A percentile compares a stretch with the other conserved stretches of the same genome.
phyloP scores from a whole-genome alignment of 129 eudicot genomes.

The Silybum marianum region DNA sequence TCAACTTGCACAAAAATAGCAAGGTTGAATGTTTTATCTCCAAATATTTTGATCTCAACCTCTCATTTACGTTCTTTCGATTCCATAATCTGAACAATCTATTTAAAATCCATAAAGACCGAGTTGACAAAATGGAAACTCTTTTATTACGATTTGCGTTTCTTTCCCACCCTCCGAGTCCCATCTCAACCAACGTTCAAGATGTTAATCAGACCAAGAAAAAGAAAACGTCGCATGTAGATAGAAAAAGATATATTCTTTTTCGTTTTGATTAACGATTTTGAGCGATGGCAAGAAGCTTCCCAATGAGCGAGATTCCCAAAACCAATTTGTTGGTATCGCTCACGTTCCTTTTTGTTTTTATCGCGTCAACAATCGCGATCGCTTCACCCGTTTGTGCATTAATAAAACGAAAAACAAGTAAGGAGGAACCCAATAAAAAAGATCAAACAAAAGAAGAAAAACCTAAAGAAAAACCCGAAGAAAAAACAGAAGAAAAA shows the following conservation, averaged over 20 bases:
- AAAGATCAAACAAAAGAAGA: not conserved
- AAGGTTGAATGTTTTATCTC: not conserved
- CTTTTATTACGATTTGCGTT: not conserved
- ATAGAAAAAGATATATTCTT: not conserved
- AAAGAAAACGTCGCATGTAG: not conserved
- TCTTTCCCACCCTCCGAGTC: not conserved
- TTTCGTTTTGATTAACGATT: not conserved
- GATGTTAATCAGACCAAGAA: not conserved
- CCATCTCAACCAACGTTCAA: not conserved
- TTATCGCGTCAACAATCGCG: conserved; percentile 35
- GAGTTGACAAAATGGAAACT: not conserved
- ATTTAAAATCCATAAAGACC: conserved; percentile 19
- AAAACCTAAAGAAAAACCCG: not conserved
- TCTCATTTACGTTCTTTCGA: not conserved
- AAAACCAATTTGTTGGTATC: conserved; percentile 24
- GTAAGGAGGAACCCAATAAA: conserved; percentile 3
- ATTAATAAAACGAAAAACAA: conserved; percentile 15
- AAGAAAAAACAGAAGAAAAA: not conserved
- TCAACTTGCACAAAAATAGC: not conserved
- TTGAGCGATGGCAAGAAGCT: conserved; percentile 46
- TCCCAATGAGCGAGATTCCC: conserved; percentile 30
- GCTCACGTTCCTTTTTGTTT: conserved; percentile 28
- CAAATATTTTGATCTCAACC: not conserved
- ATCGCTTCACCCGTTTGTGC: conserved; percentile 51
- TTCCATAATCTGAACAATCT: conserved; percentile 38